Evolutionary conservation across 495 filamentous ascomycete genomes (phyloP).

Genomic region (Penicillium antarcticum): DNA sequence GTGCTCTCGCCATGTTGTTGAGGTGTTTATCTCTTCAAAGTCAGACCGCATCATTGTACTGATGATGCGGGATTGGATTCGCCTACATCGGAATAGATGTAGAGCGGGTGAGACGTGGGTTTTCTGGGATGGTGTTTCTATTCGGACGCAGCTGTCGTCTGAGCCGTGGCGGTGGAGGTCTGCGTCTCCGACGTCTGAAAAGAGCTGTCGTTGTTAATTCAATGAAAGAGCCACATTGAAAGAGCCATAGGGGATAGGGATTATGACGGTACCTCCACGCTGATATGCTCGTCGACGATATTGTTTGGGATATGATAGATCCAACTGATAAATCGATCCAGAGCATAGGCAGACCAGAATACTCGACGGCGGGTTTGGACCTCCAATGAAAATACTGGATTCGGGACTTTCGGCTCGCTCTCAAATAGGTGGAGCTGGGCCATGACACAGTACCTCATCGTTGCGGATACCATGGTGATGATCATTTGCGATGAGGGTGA

Average conservation of each 20-base stretch:
- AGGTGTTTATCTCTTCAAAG: constrained; percentile 5
- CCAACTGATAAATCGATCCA: constrained; percentile 23
- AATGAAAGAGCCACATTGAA: neutral
- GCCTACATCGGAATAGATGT: constrained; percentile 18
- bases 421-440: constrained; percentile 12
- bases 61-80: constrained; percentile 21
- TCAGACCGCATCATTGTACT: constrained; percentile 19
- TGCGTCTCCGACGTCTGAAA: constrained; percentile 16
- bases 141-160: neutral
- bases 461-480: constrained; percentile 16
- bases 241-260: neutral
- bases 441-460: constrained; percentile 21
- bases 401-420: neutral
- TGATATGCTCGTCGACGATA: constrained; percentile 18
- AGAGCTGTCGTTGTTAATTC: constrained; percentile 13
- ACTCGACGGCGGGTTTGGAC: constrained; percentile 21
- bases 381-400: constrained; percentile 4
- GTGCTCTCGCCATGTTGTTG: constrained; percentile 15
- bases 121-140: constrained; percentile 8
- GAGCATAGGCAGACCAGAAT: constrained; percentile 23
- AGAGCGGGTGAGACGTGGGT: constrained; percentile 19
- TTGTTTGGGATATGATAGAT: constrained; percentile 21
- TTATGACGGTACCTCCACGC: constrained; percentile 8
- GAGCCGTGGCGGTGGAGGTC: constrained; percentile 5
- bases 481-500: constrained; percentile 23